phyloP scores from a whole-genome alignment of 371 early-diverging fungal genomes.

The Basidiobolus meristosporus region DNA sequence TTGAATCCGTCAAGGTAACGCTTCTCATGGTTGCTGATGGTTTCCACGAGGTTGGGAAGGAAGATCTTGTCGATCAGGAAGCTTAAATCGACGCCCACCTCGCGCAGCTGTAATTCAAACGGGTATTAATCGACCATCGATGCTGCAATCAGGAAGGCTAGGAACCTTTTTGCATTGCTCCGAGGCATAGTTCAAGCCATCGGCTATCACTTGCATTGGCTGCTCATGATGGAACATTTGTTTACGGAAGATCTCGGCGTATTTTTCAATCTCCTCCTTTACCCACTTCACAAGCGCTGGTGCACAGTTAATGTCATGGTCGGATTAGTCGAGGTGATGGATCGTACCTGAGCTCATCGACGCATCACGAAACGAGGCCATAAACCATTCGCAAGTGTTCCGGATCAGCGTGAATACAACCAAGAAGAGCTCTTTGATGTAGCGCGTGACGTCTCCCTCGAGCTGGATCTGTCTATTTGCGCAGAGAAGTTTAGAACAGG shows the following conservation, averaged over 20 bases:
- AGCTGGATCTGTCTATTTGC: too few relatives aligned
- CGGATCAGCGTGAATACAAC: slow-evolving; percentile 74
- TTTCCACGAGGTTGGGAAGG: slow-evolving; percentile 40
- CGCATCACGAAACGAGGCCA: slow-evolving; percentile 66
- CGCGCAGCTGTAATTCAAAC: slow-evolving; percentile 22
- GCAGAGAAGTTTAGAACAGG: too few relatives aligned
- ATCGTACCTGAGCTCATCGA: slow-evolving; percentile 55
- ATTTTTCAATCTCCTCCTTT: slow-evolving; percentile 58
- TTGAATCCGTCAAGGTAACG: slow-evolving; percentile 9
- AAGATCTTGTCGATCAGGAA: slow-evolving; percentile 71
- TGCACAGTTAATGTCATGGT: background rate
- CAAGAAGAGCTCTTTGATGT: slow-evolving; percentile 68
- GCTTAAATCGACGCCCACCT: slow-evolving; percentile 63
- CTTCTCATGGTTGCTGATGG: slow-evolving; percentile 38
- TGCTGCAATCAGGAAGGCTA: background rate
- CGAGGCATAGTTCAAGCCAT: slow-evolving; percentile 58
- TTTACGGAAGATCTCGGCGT: slow-evolving; percentile 64
- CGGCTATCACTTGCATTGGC: slow-evolving; percentile 58
- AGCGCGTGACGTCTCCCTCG: slow-evolving; percentile 60
- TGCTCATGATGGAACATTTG: slow-evolving; percentile 70
- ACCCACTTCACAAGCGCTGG: slow-evolving; percentile 83
- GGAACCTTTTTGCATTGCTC: slow-evolving; percentile 52
- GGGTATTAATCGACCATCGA: background rate
- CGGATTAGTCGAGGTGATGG: background rate
- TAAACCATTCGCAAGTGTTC: slow-evolving; percentile 90